These are phyloP conservation scores for Nitzschia sp. DNA, from an alignment of 108 stramenopile genomes.

Conservation along the genomic window DNA sequence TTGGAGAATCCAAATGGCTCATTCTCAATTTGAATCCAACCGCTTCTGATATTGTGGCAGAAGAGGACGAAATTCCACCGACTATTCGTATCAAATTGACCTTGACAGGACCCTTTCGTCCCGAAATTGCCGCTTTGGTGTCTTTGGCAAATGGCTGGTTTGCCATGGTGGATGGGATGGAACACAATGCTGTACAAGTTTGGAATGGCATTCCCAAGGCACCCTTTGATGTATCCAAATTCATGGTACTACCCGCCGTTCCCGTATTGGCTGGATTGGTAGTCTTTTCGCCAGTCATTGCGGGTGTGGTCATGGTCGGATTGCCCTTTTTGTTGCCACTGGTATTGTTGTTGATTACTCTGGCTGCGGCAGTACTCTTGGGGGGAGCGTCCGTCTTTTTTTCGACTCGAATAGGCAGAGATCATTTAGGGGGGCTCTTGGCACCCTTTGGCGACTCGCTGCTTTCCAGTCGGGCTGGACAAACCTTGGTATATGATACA, in stretches of 20 bases:
- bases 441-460: conserved; percentile 55
- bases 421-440: conserved; percentile 36
- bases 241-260: conserved; percentile 61
- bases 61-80: conserved; percentile 43
- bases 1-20: conserved; percentile 73
- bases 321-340: conserved; percentile 79
- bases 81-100: conserved; percentile 74
- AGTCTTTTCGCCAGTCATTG: conserved; percentile 54
- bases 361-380: not conserved
- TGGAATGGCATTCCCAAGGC: conserved; percentile 12
- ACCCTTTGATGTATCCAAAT: conserved; percentile 8
- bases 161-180: conserved; percentile 50
- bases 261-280: conserved; percentile 57
- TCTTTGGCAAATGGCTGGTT: conserved; percentile 65
- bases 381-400: conserved; percentile 48
- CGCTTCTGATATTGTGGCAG: not conserved
- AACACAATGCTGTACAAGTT: conserved; percentile 32
- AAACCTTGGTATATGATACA: conserved; percentile 71
- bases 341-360: conserved; percentile 14
- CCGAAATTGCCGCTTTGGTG: conserved; percentile 70
- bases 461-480: conserved; percentile 55
- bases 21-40: conserved; percentile 56
- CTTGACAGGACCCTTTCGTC: conserved; percentile 71
- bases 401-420: conserved; percentile 61
- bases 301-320: conserved; percentile 58